Conservation (phyloP, 495 filamentous ascomycete genomes). For the Thermothielavioides terrestris region DNA sequence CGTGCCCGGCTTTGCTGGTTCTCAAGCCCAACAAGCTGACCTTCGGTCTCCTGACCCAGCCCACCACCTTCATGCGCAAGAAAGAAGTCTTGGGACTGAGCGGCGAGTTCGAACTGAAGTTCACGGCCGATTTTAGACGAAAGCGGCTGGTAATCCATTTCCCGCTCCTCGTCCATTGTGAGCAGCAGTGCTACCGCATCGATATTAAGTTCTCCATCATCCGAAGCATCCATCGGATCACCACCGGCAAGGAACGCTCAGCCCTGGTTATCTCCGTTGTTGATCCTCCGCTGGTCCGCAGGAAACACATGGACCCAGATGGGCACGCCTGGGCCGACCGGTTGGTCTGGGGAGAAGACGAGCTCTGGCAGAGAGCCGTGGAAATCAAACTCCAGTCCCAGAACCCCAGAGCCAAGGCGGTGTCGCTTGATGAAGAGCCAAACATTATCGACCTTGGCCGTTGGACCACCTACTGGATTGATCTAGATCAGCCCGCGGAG, state of each 20-base stretch:
- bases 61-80: slow-evolving; percentile 43
- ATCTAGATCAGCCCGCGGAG: slow-evolving; percentile 30
- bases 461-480: slow-evolving; percentile 61
- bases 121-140: slow-evolving; percentile 38
- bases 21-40: slow-evolving; percentile 30
- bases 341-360: slow-evolving; percentile 53
- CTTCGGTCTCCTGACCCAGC: slow-evolving; percentile 47
- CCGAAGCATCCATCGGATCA: slow-evolving; percentile 43
- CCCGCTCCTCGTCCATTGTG: background rate
- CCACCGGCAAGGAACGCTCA: slow-evolving; percentile 24
- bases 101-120: background rate
- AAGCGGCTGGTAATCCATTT: slow-evolving; percentile 38
- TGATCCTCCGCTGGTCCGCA: slow-evolving; percentile 56
- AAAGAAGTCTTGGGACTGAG: slow-evolving; percentile 18
- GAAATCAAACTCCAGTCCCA: slow-evolving; percentile 49
- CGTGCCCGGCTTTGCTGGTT: slow-evolving; percentile 21
- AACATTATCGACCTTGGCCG: slow-evolving; percentile 70
- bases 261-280: slow-evolving; percentile 51
- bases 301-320: slow-evolving; percentile 38
- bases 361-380: slow-evolving; percentile 70
- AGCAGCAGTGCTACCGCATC: slow-evolving; percentile 33
- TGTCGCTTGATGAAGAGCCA: slow-evolving; percentile 48
- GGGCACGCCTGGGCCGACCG: slow-evolving; percentile 37
- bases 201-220: slow-evolving; percentile 59
- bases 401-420: slow-evolving; percentile 24